A percentile compares a stretch with the other conserved stretches of the same genome.
Evolutionary conservation across 768 basidiomycete species (phyloP).

Genomic region (Kwoniella sp.): DNA sequence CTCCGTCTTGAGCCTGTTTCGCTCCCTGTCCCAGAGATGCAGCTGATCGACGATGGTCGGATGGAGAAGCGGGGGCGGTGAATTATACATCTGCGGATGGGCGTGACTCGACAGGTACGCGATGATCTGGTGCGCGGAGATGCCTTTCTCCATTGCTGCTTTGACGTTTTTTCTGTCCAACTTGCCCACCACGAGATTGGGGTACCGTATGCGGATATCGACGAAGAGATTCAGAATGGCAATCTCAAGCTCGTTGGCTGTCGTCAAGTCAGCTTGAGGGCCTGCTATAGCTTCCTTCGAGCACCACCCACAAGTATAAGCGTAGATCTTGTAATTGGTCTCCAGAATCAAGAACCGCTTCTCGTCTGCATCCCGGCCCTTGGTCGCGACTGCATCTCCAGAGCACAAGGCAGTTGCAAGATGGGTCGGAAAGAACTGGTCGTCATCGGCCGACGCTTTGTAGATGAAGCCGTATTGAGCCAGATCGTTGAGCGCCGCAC

Average conservation of each 20-base stretch:
- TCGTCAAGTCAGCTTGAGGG: neutral
- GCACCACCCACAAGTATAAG: slow-evolving; percentile 74
- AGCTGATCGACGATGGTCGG: slow-evolving; percentile 98
- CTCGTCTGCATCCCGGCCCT: slow-evolving; percentile 53
- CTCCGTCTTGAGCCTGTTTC: slow-evolving; percentile 79
- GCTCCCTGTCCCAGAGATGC: slow-evolving; percentile 92
- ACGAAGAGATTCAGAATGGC: slow-evolving; percentile 93
- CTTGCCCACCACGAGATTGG: slow-evolving; percentile 92
- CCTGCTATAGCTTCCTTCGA: slow-evolving; percentile 17
- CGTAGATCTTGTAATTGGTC: slow-evolving; percentile 97
- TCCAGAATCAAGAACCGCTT: slow-evolving; percentile 93
- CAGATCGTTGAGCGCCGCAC: slow-evolving; percentile 83
- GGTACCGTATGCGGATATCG: slow-evolving; percentile 86
- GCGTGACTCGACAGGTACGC: slow-evolving; percentile 90
- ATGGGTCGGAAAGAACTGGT: slow-evolving; percentile 88
- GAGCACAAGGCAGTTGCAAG: slow-evolving; percentile 91
- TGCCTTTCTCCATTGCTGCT: slow-evolving; percentile 87
- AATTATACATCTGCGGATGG: slow-evolving; percentile 95
- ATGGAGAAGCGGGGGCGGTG: slow-evolving; percentile 71
- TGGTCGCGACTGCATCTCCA: slow-evolving; percentile 72
- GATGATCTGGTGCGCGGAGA: slow-evolving; percentile 97
- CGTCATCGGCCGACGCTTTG: slow-evolving; percentile 57
- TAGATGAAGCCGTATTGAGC: slow-evolving; percentile 92
- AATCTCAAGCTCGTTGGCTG: slow-evolving; percentile 92
- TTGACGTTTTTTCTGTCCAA: slow-evolving; percentile 94